phyloP scores from a whole-genome alignment of 352 stramenopile species.

The Phytopythium mirpurense region DNA sequence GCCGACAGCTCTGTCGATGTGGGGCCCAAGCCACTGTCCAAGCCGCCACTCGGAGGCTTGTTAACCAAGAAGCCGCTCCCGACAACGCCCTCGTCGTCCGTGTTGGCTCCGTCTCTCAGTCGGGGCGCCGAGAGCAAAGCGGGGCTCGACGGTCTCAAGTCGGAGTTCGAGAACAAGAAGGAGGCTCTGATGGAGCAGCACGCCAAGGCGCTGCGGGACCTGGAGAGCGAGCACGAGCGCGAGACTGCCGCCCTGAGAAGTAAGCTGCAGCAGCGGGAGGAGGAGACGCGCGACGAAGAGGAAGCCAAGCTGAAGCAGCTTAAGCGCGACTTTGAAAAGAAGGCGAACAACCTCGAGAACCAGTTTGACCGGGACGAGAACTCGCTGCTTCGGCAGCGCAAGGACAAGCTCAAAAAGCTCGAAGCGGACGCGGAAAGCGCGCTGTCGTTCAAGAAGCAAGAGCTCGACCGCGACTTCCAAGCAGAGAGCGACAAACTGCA shows the following conservation, averaged over 20 bases:
- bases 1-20: slow-evolving; percentile 6
- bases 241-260: slow-evolving; percentile 31
- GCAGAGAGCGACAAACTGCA: slow-evolving; percentile 36
- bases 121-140: slow-evolving; percentile 30
- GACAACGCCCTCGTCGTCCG: slow-evolving; percentile 13
- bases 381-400: slow-evolving; percentile 35
- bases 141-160: slow-evolving; percentile 21
- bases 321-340: slow-evolving; percentile 62
- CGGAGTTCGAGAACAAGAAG: slow-evolving; percentile 48
- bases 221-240: slow-evolving; percentile 34
- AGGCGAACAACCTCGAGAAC: slow-evolving; percentile 60
- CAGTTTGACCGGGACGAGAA: slow-evolving; percentile 66
- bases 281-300: slow-evolving; percentile 51
- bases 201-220: slow-evolving; percentile 19
- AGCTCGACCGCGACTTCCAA: slow-evolving; percentile 50
- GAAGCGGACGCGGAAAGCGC: slow-evolving; percentile 42
- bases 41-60: slow-evolving; percentile 37
- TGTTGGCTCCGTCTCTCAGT: not conserved
- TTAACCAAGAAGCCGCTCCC: slow-evolving; percentile 47
- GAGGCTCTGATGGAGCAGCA: slow-evolving; percentile 42
- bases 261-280: slow-evolving; percentile 38
- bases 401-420: slow-evolving; percentile 61
- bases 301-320: slow-evolving; percentile 53
- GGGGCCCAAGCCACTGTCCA: slow-evolving; percentile 39
- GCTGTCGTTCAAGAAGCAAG: slow-evolving; percentile 42